Percentiles rank a stretch among this genome's conserved stretches.
Conservation (phyloP, 148 eudicot genomes). For the Dysphania ambrosioides region DNA sequence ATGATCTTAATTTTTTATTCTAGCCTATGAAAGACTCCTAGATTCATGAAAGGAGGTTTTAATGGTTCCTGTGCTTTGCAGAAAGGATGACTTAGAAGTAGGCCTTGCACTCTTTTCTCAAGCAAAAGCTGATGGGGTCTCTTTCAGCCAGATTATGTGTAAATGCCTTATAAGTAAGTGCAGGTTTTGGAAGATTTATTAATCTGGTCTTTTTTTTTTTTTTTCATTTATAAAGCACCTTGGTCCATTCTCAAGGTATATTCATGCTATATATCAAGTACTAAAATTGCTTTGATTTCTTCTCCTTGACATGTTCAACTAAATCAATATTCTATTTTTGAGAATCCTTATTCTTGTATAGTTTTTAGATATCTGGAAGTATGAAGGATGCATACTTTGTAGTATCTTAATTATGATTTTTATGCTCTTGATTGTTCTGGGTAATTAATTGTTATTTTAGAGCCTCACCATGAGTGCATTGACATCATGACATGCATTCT, state of each 20-base stretch:
- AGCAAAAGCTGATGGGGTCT: slow-evolving; percentile 69
- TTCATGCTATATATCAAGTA: background rate
- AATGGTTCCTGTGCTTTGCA: slow-evolving; percentile 29
- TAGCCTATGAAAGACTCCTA: background rate
- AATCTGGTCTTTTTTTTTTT: background rate
- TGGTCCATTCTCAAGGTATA: background rate
- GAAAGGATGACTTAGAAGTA: slow-evolving; percentile 76
- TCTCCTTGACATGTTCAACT: background rate
- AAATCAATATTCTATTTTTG: background rate
- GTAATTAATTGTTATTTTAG: background rate
- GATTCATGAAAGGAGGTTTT: slow-evolving; percentile 7
- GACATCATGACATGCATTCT: too few species aligned
- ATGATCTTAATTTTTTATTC: background rate
- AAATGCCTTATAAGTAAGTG: slow-evolving; percentile 79
- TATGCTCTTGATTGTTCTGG: background rate
- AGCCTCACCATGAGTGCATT: background rate
- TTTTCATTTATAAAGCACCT: background rate
- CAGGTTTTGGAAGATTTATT: background rate
- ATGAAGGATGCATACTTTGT: background rate
- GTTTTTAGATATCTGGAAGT: background rate
- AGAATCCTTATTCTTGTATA: background rate
- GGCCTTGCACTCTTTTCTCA: slow-evolving; percentile 72
- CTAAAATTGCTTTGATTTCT: background rate
- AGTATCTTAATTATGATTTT: background rate
- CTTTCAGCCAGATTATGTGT: slow-evolving; percentile 77